Evolutionary conservation across 1,284 basidiomycete genomes (phyloP), one percentile per base, ranked within the genome.

Genomic region (Irpex lacteus): DNA sequence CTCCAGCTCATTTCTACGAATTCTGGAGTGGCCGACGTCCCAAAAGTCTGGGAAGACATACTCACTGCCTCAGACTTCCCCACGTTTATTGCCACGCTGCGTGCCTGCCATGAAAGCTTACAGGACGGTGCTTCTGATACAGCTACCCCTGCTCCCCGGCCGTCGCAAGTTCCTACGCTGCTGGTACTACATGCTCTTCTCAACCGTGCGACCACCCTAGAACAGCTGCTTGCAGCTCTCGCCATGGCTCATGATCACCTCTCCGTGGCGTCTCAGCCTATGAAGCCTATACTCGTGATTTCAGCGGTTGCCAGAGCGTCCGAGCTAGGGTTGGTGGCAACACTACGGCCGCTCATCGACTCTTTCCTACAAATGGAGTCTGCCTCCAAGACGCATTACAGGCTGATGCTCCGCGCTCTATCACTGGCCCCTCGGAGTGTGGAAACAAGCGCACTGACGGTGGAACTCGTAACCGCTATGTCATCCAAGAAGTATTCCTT

Each of bases 371-470:
- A 60, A 49, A 11, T 32, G 11, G 15, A 32, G 9, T 11, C 11
- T 15, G 63, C 76, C 50, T 73, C 74, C 0, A 63, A 74, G 0
- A 74, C 79, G 40, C 78, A 87, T 66, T 85, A 84, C 75, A 85
- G 88, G 66, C 76, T 83, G 55, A 73, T 90, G 59, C 80, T 91
- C 6, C 81, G 80, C 49, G 79, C 84, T 2, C 72, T 90, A 50
- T 75, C 84, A 0, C 70, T 73, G 63, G 76, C 80, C 52, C 76
- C 81, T 0, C 71, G 75, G n/a, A 82, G 82, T 0, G 69, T 72
- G 0, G 76, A 81, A 6, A 76, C 75, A 5, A 77, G 81, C 1
- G 71, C 77, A 13, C 73, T 78, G 47, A 77, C 80, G 1, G 68
- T 83, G 4, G 64, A 75, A 0, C 59, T 89, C 15, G 71, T 89